These are phyloP conservation scores for Odonthalia washingtoniensis DNA, from an alignment of 31 red algal species.

Conservation along the genomic window DNA sequence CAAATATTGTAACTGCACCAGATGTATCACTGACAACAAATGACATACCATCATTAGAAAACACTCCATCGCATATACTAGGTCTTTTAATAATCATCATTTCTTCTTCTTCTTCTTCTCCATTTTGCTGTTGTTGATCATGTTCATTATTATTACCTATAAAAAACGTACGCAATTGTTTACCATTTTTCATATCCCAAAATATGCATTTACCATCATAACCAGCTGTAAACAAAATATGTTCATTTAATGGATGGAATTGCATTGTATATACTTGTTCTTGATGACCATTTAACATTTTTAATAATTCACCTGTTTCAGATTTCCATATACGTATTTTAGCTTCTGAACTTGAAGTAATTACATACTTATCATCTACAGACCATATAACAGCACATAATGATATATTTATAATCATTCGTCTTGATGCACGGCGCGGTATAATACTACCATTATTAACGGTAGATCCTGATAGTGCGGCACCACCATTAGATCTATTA, in stretches of 20 bases:
- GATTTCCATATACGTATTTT: constrained; percentile 90
- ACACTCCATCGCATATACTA: constrained; percentile 79
- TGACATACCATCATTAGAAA: constrained; percentile 74
- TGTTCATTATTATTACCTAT: too few species aligned
- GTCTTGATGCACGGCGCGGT: constrained; percentile 76
- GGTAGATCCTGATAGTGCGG: constrained; percentile 56
- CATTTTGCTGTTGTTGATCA: too few species aligned
- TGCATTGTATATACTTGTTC: constrained; percentile 80
- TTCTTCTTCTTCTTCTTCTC: background rate
- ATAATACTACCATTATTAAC: constrained; percentile 76
- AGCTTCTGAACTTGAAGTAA: constrained; percentile 79
- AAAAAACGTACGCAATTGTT: too few species aligned
- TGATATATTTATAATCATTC: constrained; percentile 55
- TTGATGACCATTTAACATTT: constrained; percentile 72
- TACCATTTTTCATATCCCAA: constrained; percentile 92
- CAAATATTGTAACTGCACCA: constrained; percentile 80
- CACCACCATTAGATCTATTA: constrained; percentile 58
- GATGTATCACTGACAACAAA: constrained; percentile 88
- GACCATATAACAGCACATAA: constrained; percentile 87
- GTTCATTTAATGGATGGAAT: constrained; percentile 79
- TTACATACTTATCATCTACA: constrained; percentile 73
- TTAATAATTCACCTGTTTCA: constrained; percentile 61
- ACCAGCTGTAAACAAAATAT: constrained; percentile 79
- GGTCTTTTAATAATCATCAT: constrained; percentile 46
- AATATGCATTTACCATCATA: constrained; percentile 79